phyloP scores from a whole-genome alignment of 768 basidiomycete species.

The Candolleomyces efflorescens region DNA sequence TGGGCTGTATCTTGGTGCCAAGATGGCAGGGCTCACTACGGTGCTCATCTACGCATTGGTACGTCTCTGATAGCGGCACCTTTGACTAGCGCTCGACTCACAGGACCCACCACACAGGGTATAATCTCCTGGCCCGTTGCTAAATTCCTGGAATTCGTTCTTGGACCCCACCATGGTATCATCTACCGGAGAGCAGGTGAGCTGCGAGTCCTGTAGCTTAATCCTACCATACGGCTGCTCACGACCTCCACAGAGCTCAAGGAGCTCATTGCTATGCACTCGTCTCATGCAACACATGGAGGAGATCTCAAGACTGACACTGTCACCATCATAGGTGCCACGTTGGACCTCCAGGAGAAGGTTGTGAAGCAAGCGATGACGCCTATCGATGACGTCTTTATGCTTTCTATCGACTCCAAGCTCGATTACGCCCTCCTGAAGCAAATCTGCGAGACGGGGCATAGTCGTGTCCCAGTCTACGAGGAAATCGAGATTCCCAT shows the following conservation, averaged over 20 bases:
- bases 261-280: constrained; percentile 88
- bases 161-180: constrained; percentile 86
- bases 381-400: constrained; percentile 74
- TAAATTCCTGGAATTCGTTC: constrained; percentile 69
- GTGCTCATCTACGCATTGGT: constrained; percentile 69
- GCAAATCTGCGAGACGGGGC: constrained; percentile 73
- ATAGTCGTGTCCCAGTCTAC: constrained; percentile 80
- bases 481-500: constrained; percentile 68
- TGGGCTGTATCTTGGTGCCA: constrained; percentile 84
- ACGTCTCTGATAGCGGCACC: constrained; percentile 16
- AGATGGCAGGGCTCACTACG: constrained; percentile 71
- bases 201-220: no score
- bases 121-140: constrained; percentile 83
- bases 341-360: constrained; percentile 86
- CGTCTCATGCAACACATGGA: constrained; percentile 63
- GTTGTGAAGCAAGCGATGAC: constrained; percentile 83
- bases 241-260: constrained; percentile 62
- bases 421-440: constrained; percentile 79
- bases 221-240: neutral
- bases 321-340: constrained; percentile 85
- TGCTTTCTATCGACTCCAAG: constrained; percentile 81
- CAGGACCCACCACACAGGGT: constrained; percentile 36
- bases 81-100: constrained; percentile 4
- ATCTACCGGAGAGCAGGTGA: constrained; percentile 41
- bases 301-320: constrained; percentile 87